Base-by-base conservation (phyloP, 805 yeast genomes). In the Pichia kluyveri region DNA sequence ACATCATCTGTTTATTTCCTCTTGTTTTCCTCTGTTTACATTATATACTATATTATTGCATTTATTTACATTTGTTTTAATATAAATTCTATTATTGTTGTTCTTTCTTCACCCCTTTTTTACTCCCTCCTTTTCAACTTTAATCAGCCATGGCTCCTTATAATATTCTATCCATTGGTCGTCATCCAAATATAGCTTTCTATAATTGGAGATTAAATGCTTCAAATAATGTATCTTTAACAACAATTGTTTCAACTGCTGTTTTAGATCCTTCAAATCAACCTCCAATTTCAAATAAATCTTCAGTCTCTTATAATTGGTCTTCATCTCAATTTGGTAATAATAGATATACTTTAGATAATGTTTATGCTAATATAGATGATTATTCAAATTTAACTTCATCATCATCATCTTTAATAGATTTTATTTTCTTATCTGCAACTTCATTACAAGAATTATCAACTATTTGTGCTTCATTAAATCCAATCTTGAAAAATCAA, bases 121-220 rank as follows among this genome's bases (percentile, higher is more conserved):
- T 3, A 3, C 23, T 19, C 23, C 23, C 23, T 19, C 23, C 23
- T 19, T 19, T 19, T 3, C 23, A 19, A 19, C 23, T 19, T 19
- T 23, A 19, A 32, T 17, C 17, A 5, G 40, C 8, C 36, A 49
- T 49, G 51, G 46, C 49, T 12, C 46, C 41, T 2, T 45, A 49
- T n/a, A 31, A 41, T 23, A 36, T 49, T 14, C 44, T 49, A 1
- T 49, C 51, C 9, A 46, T 49, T 52, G 86, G 86, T 31, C 60
- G 70, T 10, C 77, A 75, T 60, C 80, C 86, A 32, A 77, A 79
- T 60, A 59, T 80, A 44, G 69, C 76, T 32, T 80, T 77, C 61
- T 81, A 81, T 60, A 73, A 75, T 17, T 79, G 82, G 82, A 68
- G 81, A 45, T 58, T 80, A 37, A 73, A 69, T 44, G 67, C 69